Percentiles rank a stretch among this genome's conserved stretches.
phyloP scores from a whole-genome alignment of 2,329 filamentous ascomycete genomes.

The Cyphellophora europaea region DNA sequence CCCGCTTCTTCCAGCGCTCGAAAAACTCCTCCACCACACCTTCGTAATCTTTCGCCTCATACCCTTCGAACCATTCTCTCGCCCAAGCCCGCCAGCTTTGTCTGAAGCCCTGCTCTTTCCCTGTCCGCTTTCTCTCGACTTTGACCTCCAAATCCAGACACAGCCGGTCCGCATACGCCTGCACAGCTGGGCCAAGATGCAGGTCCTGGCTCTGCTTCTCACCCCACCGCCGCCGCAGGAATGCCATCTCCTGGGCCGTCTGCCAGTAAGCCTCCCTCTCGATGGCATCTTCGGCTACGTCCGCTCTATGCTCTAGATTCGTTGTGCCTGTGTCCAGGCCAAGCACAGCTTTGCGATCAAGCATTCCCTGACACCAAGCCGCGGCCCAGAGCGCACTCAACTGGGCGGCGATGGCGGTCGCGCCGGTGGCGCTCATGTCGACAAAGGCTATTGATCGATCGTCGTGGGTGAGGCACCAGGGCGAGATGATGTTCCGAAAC shows the following conservation, averaged over 20 bases:
- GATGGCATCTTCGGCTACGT: not conserved
- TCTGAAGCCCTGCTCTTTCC: constrained; percentile 1
- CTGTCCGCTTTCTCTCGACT: constrained; percentile 3
- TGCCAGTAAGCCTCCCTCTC: constrained; percentile 1
- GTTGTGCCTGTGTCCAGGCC: not conserved
- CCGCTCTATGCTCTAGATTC: not conserved
- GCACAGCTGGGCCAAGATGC: constrained; percentile 5
- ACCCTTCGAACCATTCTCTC: constrained; percentile 5
- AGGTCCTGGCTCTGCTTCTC: constrained; percentile 1
- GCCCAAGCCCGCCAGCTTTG: constrained; percentile 1
- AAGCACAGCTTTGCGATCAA: constrained; percentile 1
- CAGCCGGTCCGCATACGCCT: constrained; percentile 5
- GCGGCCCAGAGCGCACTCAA: constrained; percentile 6
- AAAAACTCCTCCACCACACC: constrained; percentile 7
- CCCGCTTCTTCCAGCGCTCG: too few relatives aligned
- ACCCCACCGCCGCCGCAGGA: constrained; percentile 4
- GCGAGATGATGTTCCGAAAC: not conserved
- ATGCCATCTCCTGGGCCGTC: constrained; percentile 4
- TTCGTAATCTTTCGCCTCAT: constrained; percentile 5
- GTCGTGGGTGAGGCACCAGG: not conserved
- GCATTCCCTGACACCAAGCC: constrained; percentile 5
- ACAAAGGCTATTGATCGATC: constrained; percentile 6
- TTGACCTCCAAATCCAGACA: constrained; percentile 5
- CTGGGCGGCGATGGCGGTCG: constrained; percentile 4
- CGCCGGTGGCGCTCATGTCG: constrained; percentile 4